These are phyloP conservation scores for Scleroderma bovista DNA, from an alignment of 768 basidiomycete genomes.

Conservation along the genomic window DNA sequence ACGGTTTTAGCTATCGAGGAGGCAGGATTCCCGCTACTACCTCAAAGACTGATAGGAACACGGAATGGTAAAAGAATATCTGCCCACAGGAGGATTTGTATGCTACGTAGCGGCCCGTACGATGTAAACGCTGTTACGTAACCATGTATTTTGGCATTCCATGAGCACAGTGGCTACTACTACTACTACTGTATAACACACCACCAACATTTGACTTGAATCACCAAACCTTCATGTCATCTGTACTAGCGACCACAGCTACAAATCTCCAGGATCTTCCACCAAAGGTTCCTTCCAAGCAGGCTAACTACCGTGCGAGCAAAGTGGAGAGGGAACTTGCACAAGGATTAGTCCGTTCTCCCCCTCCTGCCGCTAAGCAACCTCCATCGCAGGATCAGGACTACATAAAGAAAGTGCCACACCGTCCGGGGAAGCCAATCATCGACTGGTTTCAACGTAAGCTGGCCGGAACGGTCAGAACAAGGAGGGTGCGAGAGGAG, in stretches of 20 bases:
- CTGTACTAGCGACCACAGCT: constrained; percentile 8
- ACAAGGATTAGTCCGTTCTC: constrained; percentile 14
- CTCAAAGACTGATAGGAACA: constrained; percentile 40
- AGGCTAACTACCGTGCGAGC: neutral
- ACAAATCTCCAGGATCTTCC: constrained; percentile 10
- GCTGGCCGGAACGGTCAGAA: constrained; percentile 61
- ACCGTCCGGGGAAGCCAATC: constrained; percentile 76
- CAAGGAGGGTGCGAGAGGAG: constrained; percentile 43
- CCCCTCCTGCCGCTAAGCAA: constrained; percentile 16
- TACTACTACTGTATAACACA: too few relatives aligned
- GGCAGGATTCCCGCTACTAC: constrained; percentile 57
- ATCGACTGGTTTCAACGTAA: constrained; percentile 90
- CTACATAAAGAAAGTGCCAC: constrained; percentile 54
- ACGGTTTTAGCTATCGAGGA: constrained; percentile 89
- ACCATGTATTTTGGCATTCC: too few relatives aligned
- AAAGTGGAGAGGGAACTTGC: constrained; percentile 10
- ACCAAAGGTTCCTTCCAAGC: constrained; percentile 13
- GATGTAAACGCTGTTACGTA: too few relatives aligned
- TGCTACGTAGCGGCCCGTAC: neutral
- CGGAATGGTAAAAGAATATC: constrained; percentile 58
- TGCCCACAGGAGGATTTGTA: neutral
- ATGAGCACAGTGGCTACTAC: too few relatives aligned
- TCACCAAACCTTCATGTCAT: constrained; percentile 13
- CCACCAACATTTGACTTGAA: too few relatives aligned
- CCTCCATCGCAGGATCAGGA: constrained; percentile 29